Evolutionary conservation across 139 green algal genomes (phyloP).

Genomic region (Nannochloris sp.): DNA sequence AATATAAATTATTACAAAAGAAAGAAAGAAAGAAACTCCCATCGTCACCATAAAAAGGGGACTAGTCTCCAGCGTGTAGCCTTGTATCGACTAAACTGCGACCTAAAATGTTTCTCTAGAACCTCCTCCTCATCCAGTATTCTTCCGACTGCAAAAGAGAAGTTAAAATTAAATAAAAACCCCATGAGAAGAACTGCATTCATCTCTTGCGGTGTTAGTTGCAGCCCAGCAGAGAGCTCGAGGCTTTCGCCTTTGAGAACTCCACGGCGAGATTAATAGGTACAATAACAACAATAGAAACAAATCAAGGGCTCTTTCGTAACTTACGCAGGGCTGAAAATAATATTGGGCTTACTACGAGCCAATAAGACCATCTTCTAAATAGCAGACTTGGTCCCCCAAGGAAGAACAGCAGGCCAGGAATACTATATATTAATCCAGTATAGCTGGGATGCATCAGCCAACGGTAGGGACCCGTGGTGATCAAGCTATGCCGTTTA

Average conservation of each 20-base stretch:
- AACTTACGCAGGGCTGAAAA: too few relatives aligned
- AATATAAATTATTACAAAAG: not conserved
- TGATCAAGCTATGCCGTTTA: not conserved
- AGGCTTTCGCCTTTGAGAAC: too few relatives aligned
- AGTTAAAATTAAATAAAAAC: too few relatives aligned
- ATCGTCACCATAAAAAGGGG: not conserved
- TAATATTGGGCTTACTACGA: too few relatives aligned
- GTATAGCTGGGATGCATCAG: conserved; percentile 4
- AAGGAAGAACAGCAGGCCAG: not conserved
- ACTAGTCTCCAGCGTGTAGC: not conserved
- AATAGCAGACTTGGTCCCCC: not conserved
- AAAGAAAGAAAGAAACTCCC: not conserved
- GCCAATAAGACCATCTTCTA: too few relatives aligned
- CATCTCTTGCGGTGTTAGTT: too few relatives aligned
- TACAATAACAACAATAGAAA: too few relatives aligned
- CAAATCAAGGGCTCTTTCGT: too few relatives aligned
- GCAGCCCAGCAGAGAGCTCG: too few relatives aligned
- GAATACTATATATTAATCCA: not conserved
- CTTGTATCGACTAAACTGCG: too few relatives aligned
- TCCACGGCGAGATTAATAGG: too few relatives aligned
- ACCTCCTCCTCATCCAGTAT: not conserved
- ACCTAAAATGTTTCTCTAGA: not conserved
- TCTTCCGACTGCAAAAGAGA: not conserved
- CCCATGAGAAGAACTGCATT: too few relatives aligned
- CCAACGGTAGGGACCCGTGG: not conserved